Conservation (phyloP, 352 stramenopile species). For the Peronosclerospora sorghi region DNA sequence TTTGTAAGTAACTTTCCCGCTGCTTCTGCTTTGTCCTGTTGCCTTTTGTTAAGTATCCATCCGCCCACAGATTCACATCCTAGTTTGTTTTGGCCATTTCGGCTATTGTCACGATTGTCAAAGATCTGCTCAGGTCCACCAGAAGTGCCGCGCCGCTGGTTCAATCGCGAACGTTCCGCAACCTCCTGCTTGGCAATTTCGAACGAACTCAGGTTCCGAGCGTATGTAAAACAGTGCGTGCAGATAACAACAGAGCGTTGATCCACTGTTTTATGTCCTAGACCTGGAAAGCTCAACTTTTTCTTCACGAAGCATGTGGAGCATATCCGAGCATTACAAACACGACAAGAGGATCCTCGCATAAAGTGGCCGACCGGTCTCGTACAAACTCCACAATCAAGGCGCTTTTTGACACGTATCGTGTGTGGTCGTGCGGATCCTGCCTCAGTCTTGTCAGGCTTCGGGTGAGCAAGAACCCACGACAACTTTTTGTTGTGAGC, state of each 20-base stretch:
- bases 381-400: constrained; percentile 24
- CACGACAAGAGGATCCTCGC: constrained; percentile 15
- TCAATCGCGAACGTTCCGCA: constrained; percentile 5
- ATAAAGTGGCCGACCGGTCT: constrained; percentile 22
- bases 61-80: neutral
- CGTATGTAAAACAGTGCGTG: constrained; percentile 24
- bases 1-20: neutral
- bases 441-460: constrained; percentile 3
- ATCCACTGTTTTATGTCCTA: constrained; percentile 20
- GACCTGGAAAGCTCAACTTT: constrained; percentile 25
- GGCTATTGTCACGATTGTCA: constrained; percentile 11
- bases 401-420: constrained; percentile 11
- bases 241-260: constrained; percentile 22
- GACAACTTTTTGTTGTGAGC: constrained; percentile 46
- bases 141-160: constrained; percentile 4
- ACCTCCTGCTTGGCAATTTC: constrained; percentile 24
- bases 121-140: constrained; percentile 1
- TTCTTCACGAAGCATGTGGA: constrained; percentile 26
- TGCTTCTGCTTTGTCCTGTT: constrained; percentile 2
- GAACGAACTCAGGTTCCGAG: constrained; percentile 17
- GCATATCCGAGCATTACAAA: constrained; percentile 26
- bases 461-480: constrained; percentile 27
- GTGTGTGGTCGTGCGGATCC: constrained; percentile 10
- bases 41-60: too few species aligned
- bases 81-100: neutral